Base-by-base conservation (phyloP, 2,329 filamentous ascomycete species). In the Thermomyces lanuginosus region DNA sequence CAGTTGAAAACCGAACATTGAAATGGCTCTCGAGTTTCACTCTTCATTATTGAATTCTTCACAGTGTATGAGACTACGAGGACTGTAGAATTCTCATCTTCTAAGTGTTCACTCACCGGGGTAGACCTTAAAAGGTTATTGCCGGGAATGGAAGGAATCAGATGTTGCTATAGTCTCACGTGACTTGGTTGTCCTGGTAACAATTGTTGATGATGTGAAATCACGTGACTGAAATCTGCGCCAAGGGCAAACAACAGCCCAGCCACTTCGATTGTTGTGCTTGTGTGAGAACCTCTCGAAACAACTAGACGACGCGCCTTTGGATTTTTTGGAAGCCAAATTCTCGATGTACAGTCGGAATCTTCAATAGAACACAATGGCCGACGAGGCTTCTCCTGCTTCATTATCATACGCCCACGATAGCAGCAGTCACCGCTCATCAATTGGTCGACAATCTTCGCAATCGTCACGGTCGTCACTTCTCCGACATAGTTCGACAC, bases 381-480 rank as follows among this genome's bases (percentile, higher is more conserved):
- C 43, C 30, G 30, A 37, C 18, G 35, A 37, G 42, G 44, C 45
- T 31, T 57, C 53, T 12, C 49, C 53, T 18, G 49, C 49, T 32
- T 52, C 51, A 16, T 38, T 49, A 22, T 46, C 48, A 24, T 42
- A 51, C 25, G 41, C 46, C 28, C 48, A 54, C 44, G 42, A 41
- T 29, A 44, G 36, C 38, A 44, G 40, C 40, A 45, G 41, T 33
- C 41, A 48, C 20, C 45, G 46, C 33, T 48, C 47, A 35, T 50
- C 42, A 19, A 42, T 44, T n/a, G 36, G 42, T 30, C 52, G 49
- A 38, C 46, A 49, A 32, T 48, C 49, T 42, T 45, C 48, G 37
- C 46, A 49, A 32, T 48, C 49, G 42, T 45, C 48, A 37, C 46
- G 50, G 41, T 41, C 47, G 35, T 40, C 51, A 25, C 39, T 46